A percentile compares a stretch with the other conserved stretches of the same genome.
phyloP scores from a whole-genome alignment of 2,329 filamentous ascomycete genomes.

The Colletotrichum tropicale region DNA sequence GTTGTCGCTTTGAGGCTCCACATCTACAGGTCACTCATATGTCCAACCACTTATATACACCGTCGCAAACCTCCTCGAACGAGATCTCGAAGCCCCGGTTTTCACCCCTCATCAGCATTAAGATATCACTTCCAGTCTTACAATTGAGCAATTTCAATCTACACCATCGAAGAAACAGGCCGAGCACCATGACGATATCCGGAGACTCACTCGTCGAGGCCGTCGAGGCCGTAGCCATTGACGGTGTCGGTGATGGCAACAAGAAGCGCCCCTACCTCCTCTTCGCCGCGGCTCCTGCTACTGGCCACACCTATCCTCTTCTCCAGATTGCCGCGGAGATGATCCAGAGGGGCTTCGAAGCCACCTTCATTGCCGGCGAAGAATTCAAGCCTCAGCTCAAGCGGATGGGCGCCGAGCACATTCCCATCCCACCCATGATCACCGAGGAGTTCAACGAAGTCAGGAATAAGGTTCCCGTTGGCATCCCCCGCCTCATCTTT shows the following conservation, averaged over 20 bases:
- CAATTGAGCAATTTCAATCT: neutral
- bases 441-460: constrained; percentile 23
- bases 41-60: neutral
- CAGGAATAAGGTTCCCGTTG: constrained; percentile 22
- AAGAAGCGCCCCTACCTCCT: constrained; percentile 31
- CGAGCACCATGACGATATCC: neutral
- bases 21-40: neutral
- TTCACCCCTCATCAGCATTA: neutral
- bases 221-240: neutral
- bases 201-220: neutral
- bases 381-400: constrained; percentile 38
- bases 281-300: constrained; percentile 27
- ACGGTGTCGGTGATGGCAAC: constrained; percentile 5
- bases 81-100: neutral
- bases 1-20: neutral
- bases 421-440: constrained; percentile 20
- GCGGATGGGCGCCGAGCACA: constrained; percentile 40
- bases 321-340: constrained; percentile 40
- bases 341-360: constrained; percentile 41
- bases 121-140: neutral
- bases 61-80: neutral
- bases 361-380: constrained; percentile 44
- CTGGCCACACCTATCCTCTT: constrained; percentile 35
- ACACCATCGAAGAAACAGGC: fast-evolving
- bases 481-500: constrained; percentile 31